These are phyloP conservation scores for Chlorella sp. DNA, from an alignment of 139 green algal species.

Conservation along the genomic window DNA sequence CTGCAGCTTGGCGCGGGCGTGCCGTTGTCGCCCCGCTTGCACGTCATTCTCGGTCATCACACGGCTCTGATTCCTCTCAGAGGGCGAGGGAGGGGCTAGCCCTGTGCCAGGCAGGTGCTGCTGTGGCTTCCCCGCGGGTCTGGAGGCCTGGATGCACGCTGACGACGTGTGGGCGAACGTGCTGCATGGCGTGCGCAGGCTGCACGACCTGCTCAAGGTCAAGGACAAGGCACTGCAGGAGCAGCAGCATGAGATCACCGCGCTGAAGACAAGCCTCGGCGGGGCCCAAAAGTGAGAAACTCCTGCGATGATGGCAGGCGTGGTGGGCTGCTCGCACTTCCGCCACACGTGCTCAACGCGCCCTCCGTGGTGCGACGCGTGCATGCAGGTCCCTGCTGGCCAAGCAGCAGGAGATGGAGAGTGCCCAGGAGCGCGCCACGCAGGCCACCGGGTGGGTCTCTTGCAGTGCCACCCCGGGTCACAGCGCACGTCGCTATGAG, in stretches of 20 bases:
- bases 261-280: neutral
- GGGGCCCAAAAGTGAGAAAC: neutral
- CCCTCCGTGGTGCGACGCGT: neutral
- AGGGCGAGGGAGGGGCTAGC: no score
- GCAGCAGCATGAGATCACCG: neutral
- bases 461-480: neutral
- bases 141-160: no score
- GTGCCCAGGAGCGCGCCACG: neutral
- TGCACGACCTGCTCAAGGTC: neutral
- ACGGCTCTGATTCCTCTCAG: neutral
- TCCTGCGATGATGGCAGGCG: neutral
- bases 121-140: no score
- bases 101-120: no score
- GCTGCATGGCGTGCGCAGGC: neutral
- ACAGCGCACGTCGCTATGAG: neutral
- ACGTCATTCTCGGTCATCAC: neutral
- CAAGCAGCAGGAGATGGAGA: neutral
- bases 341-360: neutral
- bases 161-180: neutral
- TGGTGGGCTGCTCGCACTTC: neutral
- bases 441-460: neutral
- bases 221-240: constrained; percentile 4
- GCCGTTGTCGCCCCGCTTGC: no score
- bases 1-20: no score
- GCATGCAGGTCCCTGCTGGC: neutral